A percentile compares a stretch with the other conserved stretches of the same genome.
These are phyloP conservation scores for Protea cynaroides DNA, from an alignment of 164 flowering plant genomes.

Conservation along the genomic window DNA sequence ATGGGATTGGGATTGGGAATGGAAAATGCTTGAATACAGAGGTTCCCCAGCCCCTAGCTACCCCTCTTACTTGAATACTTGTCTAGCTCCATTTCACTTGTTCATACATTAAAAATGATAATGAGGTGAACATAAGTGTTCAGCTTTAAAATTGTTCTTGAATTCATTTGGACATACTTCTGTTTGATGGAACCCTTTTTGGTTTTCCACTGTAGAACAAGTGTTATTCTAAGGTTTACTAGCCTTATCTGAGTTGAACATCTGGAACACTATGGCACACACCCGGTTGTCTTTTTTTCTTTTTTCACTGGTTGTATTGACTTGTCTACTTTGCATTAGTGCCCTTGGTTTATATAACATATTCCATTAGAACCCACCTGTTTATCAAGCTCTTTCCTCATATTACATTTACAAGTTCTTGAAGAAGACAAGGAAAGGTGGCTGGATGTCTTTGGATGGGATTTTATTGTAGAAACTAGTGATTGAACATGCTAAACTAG, in stretches of 20 bases:
- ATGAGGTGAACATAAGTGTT: too few relatives aligned
- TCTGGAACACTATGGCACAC: slow-evolving; percentile 66
- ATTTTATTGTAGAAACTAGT: slow-evolving; percentile 41
- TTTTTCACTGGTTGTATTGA: slow-evolving; percentile 80
- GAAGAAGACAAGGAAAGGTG: slow-evolving; percentile 74
- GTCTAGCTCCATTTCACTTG: neutral
- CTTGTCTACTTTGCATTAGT: slow-evolving; percentile 86
- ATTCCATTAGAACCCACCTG: slow-evolving; percentile 72
- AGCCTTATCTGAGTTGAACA: too few relatives aligned
- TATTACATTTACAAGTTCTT: slow-evolving; percentile 88
- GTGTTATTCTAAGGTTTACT: too few relatives aligned
- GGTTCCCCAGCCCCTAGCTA: too few relatives aligned
- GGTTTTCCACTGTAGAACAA: too few relatives aligned
- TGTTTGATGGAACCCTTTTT: too few relatives aligned
- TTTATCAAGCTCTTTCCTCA: slow-evolving; percentile 90
- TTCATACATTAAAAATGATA: too few relatives aligned
- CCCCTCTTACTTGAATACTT: neutral
- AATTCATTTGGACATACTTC: too few relatives aligned
- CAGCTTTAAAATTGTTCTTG: too few relatives aligned
- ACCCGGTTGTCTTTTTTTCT: slow-evolving; percentile 77
- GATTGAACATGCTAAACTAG: too few relatives aligned
- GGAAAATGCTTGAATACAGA: slow-evolving; percentile 22
- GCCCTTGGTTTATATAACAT: slow-evolving; percentile 86
- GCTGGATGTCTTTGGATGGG: slow-evolving; percentile 98
- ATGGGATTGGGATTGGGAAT: too few relatives aligned